Conservation (phyloP, 2,329 filamentous ascomycete genomes). For the Leptographium flavum region DNA sequence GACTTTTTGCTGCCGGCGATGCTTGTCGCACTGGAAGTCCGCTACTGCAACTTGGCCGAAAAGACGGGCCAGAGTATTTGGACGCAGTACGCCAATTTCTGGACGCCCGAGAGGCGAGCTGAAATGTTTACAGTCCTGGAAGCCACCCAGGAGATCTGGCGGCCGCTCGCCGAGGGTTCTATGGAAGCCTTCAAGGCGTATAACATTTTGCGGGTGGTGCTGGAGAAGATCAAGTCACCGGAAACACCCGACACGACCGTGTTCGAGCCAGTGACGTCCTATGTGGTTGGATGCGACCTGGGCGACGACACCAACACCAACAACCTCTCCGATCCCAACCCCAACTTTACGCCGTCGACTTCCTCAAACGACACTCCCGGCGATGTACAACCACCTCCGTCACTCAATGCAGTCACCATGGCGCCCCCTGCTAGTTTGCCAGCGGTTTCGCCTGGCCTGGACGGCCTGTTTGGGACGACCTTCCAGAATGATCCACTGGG, state of each 20-base stretch:
- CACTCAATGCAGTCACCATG: slow-evolving; percentile 23
- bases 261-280: background rate
- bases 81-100: slow-evolving; percentile 34
- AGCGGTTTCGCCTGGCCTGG: slow-evolving; percentile 20
- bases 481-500: slow-evolving; percentile 26
- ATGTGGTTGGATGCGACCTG: too few species aligned
- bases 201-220: slow-evolving; percentile 67
- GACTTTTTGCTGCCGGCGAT: slow-evolving; percentile 81
- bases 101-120: slow-evolving; percentile 45
- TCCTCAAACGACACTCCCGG: slow-evolving; percentile 1
- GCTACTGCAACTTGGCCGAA: slow-evolving; percentile 46
- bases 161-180: slow-evolving; percentile 57
- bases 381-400: slow-evolving; percentile 19
- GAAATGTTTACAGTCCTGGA: slow-evolving; percentile 69
- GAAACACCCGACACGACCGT: background rate
- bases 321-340: background rate
- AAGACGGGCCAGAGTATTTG: slow-evolving; percentile 23
- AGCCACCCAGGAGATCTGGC: slow-evolving; percentile 65
- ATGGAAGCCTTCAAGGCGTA: slow-evolving; percentile 86
- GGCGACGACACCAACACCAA: too few species aligned
- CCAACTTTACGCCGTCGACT: slow-evolving; percentile 1
- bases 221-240: slow-evolving; percentile 52
- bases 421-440: slow-evolving; percentile 27
- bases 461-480: slow-evolving; percentile 13
- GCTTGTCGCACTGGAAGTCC: slow-evolving; percentile 69